Conservation (phyloP, 2,329 filamentous ascomycete species). For the Nemania sp. region DNA sequence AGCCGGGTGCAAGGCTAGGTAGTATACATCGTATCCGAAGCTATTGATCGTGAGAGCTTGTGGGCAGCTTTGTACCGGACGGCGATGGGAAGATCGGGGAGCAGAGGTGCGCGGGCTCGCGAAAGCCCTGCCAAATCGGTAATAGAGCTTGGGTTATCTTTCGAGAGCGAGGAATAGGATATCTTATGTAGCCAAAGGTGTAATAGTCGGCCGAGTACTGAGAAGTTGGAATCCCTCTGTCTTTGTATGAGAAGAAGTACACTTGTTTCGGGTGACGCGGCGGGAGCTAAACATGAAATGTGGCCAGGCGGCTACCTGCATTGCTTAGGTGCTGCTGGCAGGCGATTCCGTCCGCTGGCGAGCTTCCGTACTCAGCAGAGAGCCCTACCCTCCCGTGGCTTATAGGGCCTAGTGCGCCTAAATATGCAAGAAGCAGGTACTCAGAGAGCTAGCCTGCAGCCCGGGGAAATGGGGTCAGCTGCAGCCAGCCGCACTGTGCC, state of each 20-base stretch:
- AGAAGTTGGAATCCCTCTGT: no score
- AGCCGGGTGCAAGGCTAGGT: slow-evolving; percentile 16
- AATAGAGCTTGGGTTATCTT: background rate
- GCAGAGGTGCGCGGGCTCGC: background rate
- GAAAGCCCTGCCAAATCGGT: background rate
- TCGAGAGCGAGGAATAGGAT: background rate
- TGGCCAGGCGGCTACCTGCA: slow-evolving; percentile 2
- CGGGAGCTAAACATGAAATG: slow-evolving; percentile 11
- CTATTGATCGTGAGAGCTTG: background rate
- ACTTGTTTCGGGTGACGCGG: slow-evolving; percentile 9
- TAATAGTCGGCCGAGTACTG: no score
- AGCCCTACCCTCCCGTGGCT: no score
- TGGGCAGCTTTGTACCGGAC: no score
- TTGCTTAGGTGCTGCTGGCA: background rate
- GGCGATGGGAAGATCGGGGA: no score
- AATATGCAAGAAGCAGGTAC: no score
- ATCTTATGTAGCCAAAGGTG: background rate
- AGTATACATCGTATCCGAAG: slow-evolving; percentile 25
- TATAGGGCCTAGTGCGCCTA: no score
- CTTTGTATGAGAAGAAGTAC: no score
- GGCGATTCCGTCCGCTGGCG: background rate
- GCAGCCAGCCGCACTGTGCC: slow-evolving; percentile 10
- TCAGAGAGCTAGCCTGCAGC: background rate
- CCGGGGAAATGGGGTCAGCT: background rate
- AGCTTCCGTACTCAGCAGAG: no score